Percentiles rank a stretch among this genome's conserved stretches.
Conservation (phyloP, 2,329 filamentous ascomycete genomes). For the Claviceps spartinae region DNA sequence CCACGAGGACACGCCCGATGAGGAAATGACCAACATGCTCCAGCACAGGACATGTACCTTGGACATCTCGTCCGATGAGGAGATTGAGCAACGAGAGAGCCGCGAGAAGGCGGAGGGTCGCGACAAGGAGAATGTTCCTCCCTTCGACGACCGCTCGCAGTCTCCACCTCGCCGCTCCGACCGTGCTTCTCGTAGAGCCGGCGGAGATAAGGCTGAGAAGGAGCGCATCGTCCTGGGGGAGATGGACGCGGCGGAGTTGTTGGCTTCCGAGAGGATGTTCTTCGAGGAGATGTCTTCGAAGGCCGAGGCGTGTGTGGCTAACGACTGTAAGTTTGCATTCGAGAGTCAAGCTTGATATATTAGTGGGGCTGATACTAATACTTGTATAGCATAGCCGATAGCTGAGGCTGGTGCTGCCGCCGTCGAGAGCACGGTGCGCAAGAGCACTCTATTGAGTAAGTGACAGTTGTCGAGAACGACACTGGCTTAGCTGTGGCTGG, state of each 20-base stretch:
- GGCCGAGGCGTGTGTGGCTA: too few species aligned
- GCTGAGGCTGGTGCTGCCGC: constrained; percentile 30
- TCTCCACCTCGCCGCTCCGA: constrained; percentile 26
- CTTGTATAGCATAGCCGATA: constrained; percentile 19
- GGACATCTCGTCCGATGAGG: constrained; percentile 83
- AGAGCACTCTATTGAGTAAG: constrained; percentile 44
- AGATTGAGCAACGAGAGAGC: constrained; percentile 42
- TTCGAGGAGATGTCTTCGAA: too few species aligned
- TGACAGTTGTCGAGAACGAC: constrained; percentile 47
- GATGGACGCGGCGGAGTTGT: constrained; percentile 54
- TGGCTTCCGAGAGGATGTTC: constrained; percentile 35
- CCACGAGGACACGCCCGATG: constrained; percentile 79
- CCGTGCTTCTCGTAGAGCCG: constrained; percentile 11
- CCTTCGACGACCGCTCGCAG: constrained; percentile 49
- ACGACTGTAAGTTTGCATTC: too few species aligned
- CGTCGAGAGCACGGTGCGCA: constrained; percentile 14
- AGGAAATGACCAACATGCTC: constrained; percentile 84
- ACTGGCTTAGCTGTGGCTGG: constrained; percentile 18
- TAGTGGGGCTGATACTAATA: too few species aligned
- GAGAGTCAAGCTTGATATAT: too few species aligned
- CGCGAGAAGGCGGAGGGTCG: constrained; percentile 43
- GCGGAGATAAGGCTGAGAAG: constrained; percentile 49
- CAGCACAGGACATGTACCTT: constrained; percentile 79
- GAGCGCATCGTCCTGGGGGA: constrained; percentile 52
- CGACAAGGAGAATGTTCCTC: constrained; percentile 91